These are phyloP conservation scores for Luffa acutangula DNA, from an alignment of 306 rosid species.

Conservation along the genomic window DNA sequence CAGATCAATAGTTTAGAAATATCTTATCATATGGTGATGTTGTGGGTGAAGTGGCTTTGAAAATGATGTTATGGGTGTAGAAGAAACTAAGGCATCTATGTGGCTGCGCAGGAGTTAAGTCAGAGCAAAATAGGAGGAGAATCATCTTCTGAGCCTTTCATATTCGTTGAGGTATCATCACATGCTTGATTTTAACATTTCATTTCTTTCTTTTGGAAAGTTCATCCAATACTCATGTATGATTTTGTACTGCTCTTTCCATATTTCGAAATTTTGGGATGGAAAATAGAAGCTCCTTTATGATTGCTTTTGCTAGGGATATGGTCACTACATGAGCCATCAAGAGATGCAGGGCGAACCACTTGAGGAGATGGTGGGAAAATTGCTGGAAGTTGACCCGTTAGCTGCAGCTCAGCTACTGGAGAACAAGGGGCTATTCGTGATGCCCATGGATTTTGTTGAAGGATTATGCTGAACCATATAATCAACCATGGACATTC, in stretches of 20 bases:
- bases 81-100: background rate
- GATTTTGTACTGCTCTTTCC: background rate
- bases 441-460: constrained; percentile 47
- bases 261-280: background rate
- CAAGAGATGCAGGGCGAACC: constrained; percentile 61
- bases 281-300: background rate
- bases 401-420: constrained; percentile 49
- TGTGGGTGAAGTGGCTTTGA: background rate
- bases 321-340: constrained; percentile 58
- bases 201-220: background rate
- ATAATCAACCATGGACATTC: background rate
- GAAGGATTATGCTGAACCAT: constrained; percentile 26
- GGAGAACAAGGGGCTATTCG: constrained; percentile 57
- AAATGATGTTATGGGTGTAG: background rate
- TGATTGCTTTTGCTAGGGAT: constrained; percentile 41
- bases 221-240: background rate
- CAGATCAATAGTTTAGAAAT: background rate
- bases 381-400: constrained; percentile 57
- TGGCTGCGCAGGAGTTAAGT: constrained; percentile 49
- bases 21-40: background rate
- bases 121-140: constrained; percentile 52
- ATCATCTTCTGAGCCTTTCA: constrained; percentile 40
- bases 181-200: background rate
- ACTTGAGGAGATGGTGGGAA: constrained; percentile 83
- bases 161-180: constrained; percentile 61